These are phyloP conservation scores for Solanum chmielewskii DNA, from an alignment of 257 asterid species.

Conservation along the genomic window DNA sequence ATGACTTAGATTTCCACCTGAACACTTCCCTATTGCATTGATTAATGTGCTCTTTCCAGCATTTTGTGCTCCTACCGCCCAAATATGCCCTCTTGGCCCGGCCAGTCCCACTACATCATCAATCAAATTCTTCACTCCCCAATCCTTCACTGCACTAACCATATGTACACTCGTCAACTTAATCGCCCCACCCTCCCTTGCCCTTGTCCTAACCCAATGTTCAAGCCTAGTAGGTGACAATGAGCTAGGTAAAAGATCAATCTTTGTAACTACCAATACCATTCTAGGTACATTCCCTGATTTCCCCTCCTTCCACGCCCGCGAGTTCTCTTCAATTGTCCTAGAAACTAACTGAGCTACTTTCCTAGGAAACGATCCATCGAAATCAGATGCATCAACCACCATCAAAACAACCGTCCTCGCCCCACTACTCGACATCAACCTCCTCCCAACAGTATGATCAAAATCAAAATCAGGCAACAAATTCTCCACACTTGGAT, in stretches of 20 bases:
- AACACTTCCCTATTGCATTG: constrained; percentile 60
- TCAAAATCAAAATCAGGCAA: constrained; percentile 85
- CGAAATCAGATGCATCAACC: constrained; percentile 83
- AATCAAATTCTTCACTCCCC: constrained; percentile 79
- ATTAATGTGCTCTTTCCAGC: constrained; percentile 86
- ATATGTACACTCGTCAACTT: constrained; percentile 62
- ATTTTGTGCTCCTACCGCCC: constrained; percentile 93
- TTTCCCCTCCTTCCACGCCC: constrained; percentile 78
- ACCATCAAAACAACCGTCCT: constrained; percentile 67
- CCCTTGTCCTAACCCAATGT: constrained; percentile 80
- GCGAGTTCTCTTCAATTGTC: constrained; percentile 51
- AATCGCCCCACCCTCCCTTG: constrained; percentile 68
- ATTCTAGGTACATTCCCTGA: constrained; percentile 77
- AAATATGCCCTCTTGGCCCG: constrained; percentile 76
- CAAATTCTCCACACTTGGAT: constrained; percentile 57
- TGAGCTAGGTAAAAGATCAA: constrained; percentile 74
- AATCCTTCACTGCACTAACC: constrained; percentile 74
- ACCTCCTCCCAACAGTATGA: constrained; percentile 77
- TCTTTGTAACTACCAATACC: constrained; percentile 69
- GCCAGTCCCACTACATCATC: constrained; percentile 66
- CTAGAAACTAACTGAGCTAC: constrained; percentile 54
- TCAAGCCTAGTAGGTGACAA: constrained; percentile 76
- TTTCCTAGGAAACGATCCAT: constrained; percentile 80
- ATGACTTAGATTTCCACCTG: constrained; percentile 44
- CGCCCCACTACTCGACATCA: constrained; percentile 48